A percentile compares a stretch with the other conserved stretches of the same genome.
These are phyloP conservation scores for Paecilomyces variotii DNA, from an alignment of 2,329 filamentous ascomycete genomes.

Conservation along the genomic window DNA sequence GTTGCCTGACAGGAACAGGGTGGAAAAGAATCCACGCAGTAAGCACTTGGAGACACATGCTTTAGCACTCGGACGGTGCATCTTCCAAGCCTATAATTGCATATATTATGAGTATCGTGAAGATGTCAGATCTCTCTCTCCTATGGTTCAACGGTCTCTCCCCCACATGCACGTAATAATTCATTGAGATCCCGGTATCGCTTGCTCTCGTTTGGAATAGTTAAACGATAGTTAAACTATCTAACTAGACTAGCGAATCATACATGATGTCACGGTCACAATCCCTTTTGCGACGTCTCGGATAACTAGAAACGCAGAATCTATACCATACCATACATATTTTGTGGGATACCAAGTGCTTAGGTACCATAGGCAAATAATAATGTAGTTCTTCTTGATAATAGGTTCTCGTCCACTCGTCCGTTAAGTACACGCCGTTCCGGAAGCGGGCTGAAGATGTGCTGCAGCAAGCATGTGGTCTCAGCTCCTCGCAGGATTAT, in stretches of 20 bases:
- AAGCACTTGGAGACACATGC: too few species aligned
- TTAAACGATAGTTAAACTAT: too few species aligned
- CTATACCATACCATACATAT: too few species aligned
- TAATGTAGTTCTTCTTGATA: neutral
- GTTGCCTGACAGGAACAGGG: too few species aligned
- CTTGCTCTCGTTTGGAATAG: neutral
- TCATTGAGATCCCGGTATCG: neutral
- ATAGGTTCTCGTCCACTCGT: neutral
- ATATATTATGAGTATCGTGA: neutral
- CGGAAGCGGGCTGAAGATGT: neutral
- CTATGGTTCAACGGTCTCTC: neutral
- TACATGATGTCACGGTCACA: neutral
- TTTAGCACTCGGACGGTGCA: too few species aligned
- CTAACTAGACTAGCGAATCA: neutral
- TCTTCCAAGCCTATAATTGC: too few species aligned
- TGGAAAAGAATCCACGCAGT: too few species aligned
- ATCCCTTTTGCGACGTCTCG: too few species aligned
- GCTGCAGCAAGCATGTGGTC: conserved; percentile 9
- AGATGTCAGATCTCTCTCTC: neutral
- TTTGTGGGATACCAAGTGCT: too few species aligned
- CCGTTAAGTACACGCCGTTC: neutral
- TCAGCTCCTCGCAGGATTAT: conserved; percentile 13
- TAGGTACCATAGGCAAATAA: neutral
- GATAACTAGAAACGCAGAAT: too few species aligned
- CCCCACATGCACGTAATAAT: neutral